A percentile compares a stretch with the other conserved stretches of the same genome.
phyloP scores from a whole-genome alignment of 257 asterid genomes.

The Jaltomata sinuosa region DNA sequence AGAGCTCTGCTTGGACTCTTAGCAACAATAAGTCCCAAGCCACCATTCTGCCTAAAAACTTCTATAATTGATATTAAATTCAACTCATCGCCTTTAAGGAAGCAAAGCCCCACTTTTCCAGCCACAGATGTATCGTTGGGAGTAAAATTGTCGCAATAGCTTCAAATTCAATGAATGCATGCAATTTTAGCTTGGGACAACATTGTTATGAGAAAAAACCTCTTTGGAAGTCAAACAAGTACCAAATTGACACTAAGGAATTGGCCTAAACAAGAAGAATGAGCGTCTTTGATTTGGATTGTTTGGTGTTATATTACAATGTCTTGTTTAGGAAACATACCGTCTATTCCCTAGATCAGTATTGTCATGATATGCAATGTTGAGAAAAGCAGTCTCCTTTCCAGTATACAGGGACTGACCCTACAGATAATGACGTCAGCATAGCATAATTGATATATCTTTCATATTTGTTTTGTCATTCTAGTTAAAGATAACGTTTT shows the following conservation, averaged over 20 bases:
- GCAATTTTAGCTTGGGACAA: background rate
- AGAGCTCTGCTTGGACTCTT: background rate
- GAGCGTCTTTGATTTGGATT: background rate
- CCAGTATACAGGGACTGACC: constrained; percentile 23
- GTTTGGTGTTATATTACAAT: too few relatives aligned
- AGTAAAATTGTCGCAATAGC: constrained; percentile 15
- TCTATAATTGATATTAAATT: background rate
- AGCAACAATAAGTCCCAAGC: constrained; percentile 22
- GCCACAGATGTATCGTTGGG: constrained; percentile 14
- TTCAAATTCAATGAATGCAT: background rate
- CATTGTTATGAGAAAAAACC: background rate
- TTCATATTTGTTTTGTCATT: background rate
- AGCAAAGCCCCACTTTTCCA: constrained; percentile 31
- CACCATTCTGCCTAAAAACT: constrained; percentile 5
- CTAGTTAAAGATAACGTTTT: background rate
- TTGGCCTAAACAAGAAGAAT: background rate
- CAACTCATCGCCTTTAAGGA: background rate
- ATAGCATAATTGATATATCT: background rate
- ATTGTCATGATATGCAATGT: background rate
- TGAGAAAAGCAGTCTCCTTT: constrained; percentile 10
- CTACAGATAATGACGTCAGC: background rate
- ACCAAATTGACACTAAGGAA: background rate
- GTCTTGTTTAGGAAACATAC: background rate
- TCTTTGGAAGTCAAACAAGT: too few relatives aligned
- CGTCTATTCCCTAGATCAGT: background rate